phyloP scores from a whole-genome alignment of 495 filamentous ascomycete genomes.

The Podospora anserina region DNA sequence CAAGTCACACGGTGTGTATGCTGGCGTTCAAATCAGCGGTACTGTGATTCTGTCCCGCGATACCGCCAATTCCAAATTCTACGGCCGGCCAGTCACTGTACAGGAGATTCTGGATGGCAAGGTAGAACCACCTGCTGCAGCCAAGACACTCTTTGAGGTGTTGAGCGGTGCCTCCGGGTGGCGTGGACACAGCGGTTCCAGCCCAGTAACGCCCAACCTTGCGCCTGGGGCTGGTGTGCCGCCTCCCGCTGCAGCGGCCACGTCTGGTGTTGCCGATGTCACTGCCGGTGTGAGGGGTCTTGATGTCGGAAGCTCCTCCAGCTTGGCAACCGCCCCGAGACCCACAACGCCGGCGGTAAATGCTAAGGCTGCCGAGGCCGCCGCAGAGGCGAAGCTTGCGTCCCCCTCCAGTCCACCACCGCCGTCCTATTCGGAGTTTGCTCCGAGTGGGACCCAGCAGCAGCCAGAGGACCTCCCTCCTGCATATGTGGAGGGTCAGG shows the following conservation, averaged over 20 bases:
- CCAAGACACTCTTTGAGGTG: slow-evolving; percentile 25
- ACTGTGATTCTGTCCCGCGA: slow-evolving; percentile 73
- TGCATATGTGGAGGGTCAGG: slow-evolving; percentile 26
- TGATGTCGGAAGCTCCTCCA: slow-evolving; percentile 5
- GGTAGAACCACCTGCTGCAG: slow-evolving; percentile 34
- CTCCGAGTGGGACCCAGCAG: background rate
- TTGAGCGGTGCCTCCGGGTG: slow-evolving; percentile 31
- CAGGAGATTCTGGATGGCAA: slow-evolving; percentile 67
- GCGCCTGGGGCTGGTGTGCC: slow-evolving; percentile 2
- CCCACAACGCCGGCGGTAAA: slow-evolving; percentile 9
- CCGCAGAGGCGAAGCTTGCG: slow-evolving; percentile 18
- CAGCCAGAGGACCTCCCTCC: slow-evolving; percentile 22
- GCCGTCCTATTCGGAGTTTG: slow-evolving; percentile 18
- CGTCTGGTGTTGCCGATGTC: background rate
- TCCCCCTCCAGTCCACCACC: slow-evolving; percentile 9
- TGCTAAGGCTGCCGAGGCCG: slow-evolving; percentile 31
- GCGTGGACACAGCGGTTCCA: slow-evolving; percentile 17
- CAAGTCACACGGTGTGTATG: slow-evolving; percentile 76
- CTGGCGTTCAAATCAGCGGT: slow-evolving; percentile 73
- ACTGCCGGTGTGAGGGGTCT: slow-evolving; percentile 10
- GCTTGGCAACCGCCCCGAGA: slow-evolving; percentile 4
- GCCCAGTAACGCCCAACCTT: background rate
- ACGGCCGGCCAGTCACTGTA: slow-evolving; percentile 60
- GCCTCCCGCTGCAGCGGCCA: slow-evolving; percentile 1
- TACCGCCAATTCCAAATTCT: slow-evolving; percentile 79